These are phyloP conservation scores for Agaricales sp. DNA, from an alignment of 1,284 basidiomycete genomes.

Conservation along the genomic window DNA sequence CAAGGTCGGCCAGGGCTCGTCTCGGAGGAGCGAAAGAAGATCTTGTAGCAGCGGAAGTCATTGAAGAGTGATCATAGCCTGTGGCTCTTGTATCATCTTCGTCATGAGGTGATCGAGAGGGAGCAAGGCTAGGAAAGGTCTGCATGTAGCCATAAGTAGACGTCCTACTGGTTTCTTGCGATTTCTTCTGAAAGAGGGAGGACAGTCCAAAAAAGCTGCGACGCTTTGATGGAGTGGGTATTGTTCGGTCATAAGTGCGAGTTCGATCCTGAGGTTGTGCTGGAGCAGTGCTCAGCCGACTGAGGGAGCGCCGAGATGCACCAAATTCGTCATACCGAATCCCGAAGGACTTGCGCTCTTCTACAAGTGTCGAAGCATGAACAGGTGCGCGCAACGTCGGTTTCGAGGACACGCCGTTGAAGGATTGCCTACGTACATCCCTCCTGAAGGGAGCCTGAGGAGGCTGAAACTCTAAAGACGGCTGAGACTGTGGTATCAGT, in stretches of 20 bases:
- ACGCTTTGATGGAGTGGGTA: conserved; percentile 38
- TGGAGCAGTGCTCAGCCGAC: conserved; percentile 39
- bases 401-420: conserved; percentile 49
- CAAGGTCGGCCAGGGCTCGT: conserved; percentile 65
- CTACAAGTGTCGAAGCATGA: conserved; percentile 21
- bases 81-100: conserved; percentile 29
- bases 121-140: background rate
- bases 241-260: conserved; percentile 8
- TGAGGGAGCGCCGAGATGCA: conserved; percentile 46
- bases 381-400: conserved; percentile 40
- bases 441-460: conserved; percentile 55
- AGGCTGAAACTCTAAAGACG: conserved; percentile 39
- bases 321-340: conserved; percentile 57
- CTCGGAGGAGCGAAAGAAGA: conserved; percentile 54
- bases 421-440: conserved; percentile 63
- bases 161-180: conserved; percentile 25
- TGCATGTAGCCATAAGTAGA: background rate
- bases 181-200: conserved; percentile 49
- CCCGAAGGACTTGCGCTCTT: conserved; percentile 20
- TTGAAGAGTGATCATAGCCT: conserved; percentile 28
- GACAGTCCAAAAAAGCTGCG: conserved; percentile 62
- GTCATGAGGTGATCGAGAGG: conserved; percentile 11
- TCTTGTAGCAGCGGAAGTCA: conserved; percentile 22
- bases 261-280: conserved; percentile 20
- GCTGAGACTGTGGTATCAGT: conserved; percentile 27